Percentiles rank a stretch among this genome's conserved stretches.
Evolutionary conservation across 805 yeast species (phyloP).

Genomic region (Spathaspora hagerdaliae): DNA sequence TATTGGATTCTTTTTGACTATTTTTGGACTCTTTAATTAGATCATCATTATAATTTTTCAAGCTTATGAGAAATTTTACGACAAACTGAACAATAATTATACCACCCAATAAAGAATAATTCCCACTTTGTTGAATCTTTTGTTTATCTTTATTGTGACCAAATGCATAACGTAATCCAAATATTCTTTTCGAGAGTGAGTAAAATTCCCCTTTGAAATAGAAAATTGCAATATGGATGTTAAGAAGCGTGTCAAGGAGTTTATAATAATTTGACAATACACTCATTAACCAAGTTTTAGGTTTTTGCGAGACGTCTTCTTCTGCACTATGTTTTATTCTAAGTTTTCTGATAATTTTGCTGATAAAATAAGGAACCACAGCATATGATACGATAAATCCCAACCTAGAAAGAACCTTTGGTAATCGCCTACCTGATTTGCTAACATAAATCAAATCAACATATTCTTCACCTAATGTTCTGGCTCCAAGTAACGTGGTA

Average conservation of each 20-base stretch:
- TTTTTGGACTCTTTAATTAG: background rate
- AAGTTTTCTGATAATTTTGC: conserved; percentile 19
- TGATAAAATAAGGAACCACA: conserved; percentile 54
- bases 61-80: conserved; percentile 38
- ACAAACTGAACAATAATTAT: conserved; percentile 51
- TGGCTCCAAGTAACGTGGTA: conserved; percentile 71
- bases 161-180: conserved; percentile 75
- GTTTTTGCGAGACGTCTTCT: conserved; percentile 3
- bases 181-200: conserved; percentile 67
- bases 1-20: conserved; percentile 8
- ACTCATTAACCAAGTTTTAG: conserved; percentile 11
- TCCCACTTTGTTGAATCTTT: conserved; percentile 43
- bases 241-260: conserved; percentile 51
- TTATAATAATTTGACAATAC: conserved; percentile 39
- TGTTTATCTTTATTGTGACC: conserved; percentile 54
- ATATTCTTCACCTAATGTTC: conserved; percentile 93
- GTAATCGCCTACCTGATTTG: conserved; percentile 48
- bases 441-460: conserved; percentile 72
- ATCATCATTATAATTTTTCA: conserved; percentile 21
- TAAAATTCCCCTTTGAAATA: conserved; percentile 83
- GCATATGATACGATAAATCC: conserved; percentile 61
- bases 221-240: conserved; percentile 74
- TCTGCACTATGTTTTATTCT: conserved; percentile 13
- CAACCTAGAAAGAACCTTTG: conserved; percentile 42
- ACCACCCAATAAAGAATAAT: conserved; percentile 74